Evolutionary conservation across 768 basidiomycete species (phyloP), one percentile per base, ranked within the genome.

Genomic region (Cystobasidium ongulense): DNA sequence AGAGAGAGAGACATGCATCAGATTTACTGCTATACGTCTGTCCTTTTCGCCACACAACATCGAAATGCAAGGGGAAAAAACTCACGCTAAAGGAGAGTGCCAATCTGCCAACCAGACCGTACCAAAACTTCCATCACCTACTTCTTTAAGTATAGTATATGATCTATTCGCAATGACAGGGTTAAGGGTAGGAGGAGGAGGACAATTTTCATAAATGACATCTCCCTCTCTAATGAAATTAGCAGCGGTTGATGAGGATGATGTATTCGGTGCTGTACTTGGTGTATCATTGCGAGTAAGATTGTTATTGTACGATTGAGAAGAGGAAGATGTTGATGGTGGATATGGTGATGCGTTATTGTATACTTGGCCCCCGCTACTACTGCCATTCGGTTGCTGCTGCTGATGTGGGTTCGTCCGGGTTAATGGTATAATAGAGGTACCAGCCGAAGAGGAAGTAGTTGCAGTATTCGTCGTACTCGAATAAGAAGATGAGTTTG

Each of bases 41-140:
- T 33, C 18, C 64, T 43, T 23, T 13, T 25, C 64, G 31, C 43
- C 13, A 13, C n/a, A 13, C 43, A n/a, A n/a, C 43, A 13, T 46
- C 43, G 43, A 29, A 23, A 54, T 23, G 7, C 53, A 10, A 10
- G 53, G 31, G 23, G 7, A 23, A 33, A 57, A 90, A 91, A 90
- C 90, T 81, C 91, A 88, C 80, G 92, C 91, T 80, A 98, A 84
- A 75, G 90, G 87, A 80, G 91, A 91, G 85, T 96, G 92, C 95
- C 95, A 99, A 85, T 99, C 96, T 82, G 94, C 96, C 78, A 99
- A 86, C 88, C 91, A 92, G 76, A 99, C 96, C 1, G 93, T 98
- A 64, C 96, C 96, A 80, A 99, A 98, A 5, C 95, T 97, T 70
- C 96, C 96, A 81, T 97, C 95, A 50, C 96, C 96, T 81, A 99